Conservation (phyloP, 176 grass and related monocot species). For the Oryza longistaminata region DNA sequence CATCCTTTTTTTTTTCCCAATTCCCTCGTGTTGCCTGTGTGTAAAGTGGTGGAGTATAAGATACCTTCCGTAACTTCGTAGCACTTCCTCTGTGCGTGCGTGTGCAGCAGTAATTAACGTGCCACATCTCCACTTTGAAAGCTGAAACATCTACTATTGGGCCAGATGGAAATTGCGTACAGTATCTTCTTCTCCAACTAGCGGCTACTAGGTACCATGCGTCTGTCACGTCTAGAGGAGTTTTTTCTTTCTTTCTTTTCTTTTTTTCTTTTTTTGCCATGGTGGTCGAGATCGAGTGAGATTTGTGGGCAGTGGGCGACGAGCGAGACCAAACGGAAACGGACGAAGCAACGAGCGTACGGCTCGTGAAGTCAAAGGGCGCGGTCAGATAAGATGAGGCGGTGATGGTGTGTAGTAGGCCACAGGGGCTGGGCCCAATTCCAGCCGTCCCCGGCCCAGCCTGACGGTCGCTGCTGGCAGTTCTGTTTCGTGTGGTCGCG, state of each 20-base stretch:
- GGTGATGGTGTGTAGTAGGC: not conserved
- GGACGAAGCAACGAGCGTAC: not conserved
- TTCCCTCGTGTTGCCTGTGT: not conserved
- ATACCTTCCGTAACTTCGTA: not conserved
- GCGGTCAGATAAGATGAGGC: not conserved
- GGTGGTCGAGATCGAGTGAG: too few relatives aligned
- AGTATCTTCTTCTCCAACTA: not conserved
- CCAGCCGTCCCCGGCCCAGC: not conserved
- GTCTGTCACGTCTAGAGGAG: not conserved
- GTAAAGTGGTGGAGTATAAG: not conserved
- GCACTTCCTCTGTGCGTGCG: not conserved
- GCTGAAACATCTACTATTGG: not conserved
- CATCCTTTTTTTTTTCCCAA: not conserved
- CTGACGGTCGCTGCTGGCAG: not conserved
- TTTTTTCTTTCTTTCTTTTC: not conserved
- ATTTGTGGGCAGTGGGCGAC: too few relatives aligned
- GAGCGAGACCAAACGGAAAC: not conserved
- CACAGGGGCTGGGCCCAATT: not conserved
- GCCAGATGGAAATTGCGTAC: not conserved
- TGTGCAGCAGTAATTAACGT: not conserved
- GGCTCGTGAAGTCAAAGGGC: not conserved
- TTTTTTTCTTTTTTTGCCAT: not conserved
- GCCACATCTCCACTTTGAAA: not conserved
- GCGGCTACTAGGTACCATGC: not conserved
- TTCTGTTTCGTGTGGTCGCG: not conserved